phyloP scores from a whole-genome alignment of 768 basidiomycete species.

The Leccinum variicolor region DNA sequence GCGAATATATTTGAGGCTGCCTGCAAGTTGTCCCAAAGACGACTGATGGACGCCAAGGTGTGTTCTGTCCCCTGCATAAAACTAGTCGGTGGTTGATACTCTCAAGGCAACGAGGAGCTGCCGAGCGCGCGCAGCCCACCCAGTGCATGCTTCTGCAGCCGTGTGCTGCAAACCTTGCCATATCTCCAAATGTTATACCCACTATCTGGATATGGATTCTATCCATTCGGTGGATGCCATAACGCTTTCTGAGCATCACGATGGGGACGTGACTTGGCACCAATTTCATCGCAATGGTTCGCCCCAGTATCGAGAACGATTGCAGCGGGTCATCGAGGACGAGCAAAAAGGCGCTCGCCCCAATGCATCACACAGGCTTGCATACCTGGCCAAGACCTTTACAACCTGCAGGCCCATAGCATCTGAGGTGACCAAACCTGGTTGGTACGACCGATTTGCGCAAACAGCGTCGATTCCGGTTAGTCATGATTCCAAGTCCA shows the following conservation, averaged over 20 bases:
- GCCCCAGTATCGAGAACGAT: constrained; percentile 14
- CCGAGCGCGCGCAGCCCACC: constrained; percentile 19
- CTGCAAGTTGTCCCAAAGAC: constrained; percentile 22
- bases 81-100: not conserved
- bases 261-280: constrained; percentile 34
- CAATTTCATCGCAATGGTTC: constrained; percentile 23
- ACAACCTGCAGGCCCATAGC: constrained; percentile 46
- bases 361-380: constrained; percentile 36
- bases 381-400: constrained; percentile 47
- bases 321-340: constrained; percentile 20
- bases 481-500: not conserved
- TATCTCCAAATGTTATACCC: constrained; percentile 33
- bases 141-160: constrained; percentile 11
- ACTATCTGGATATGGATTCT: constrained; percentile 33
- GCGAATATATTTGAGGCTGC: constrained; percentile 34
- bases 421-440: constrained; percentile 36
- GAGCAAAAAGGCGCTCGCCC: constrained; percentile 37
- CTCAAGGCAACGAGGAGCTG: constrained; percentile 19
- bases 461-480: constrained; percentile 24
- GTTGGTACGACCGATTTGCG: constrained; percentile 58
- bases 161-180: constrained; percentile 40
- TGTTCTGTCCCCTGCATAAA: not conserved
- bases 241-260: constrained; percentile 14
- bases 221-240: constrained; percentile 38
- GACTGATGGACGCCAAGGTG: constrained; percentile 15